Percentiles rank a stretch among this genome's conserved stretches.
Evolutionary conservation across 805 yeast species (phyloP).

Genomic region (Myxozyma melibiosi): DNA sequence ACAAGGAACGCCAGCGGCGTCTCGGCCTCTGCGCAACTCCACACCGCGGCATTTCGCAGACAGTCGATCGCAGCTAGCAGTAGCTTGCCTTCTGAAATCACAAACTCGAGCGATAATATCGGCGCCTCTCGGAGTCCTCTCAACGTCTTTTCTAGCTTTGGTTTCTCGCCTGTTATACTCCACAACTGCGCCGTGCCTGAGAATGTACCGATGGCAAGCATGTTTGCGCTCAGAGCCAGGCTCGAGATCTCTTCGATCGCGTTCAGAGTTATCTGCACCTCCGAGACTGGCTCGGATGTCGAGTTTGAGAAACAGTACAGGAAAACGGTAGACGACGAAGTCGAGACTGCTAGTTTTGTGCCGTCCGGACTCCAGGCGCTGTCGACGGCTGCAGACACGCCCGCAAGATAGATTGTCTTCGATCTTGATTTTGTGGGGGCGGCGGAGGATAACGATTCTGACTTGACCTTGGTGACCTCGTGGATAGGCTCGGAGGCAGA

Average conservation of each 20-base stretch:
- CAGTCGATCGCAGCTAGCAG: slow-evolving; percentile 24
- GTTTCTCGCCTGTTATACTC: background rate
- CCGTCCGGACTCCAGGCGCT: slow-evolving; percentile 23
- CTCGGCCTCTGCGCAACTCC: slow-evolving; percentile 9
- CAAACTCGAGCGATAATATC: slow-evolving; percentile 20
- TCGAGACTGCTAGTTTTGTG: slow-evolving; percentile 13
- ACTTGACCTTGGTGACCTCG: background rate
- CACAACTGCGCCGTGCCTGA: slow-evolving; percentile 15
- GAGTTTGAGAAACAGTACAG: slow-evolving; percentile 3
- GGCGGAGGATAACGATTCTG: background rate
- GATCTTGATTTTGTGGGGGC: background rate
- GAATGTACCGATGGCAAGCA: slow-evolving; percentile 20
- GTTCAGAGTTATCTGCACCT: background rate
- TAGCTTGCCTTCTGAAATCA: slow-evolving; percentile 27
- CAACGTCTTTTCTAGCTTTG: background rate
- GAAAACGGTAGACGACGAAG: slow-evolving; percentile 9
- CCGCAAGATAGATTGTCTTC: background rate
- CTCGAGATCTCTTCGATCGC: slow-evolving; percentile 12
- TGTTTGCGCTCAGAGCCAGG: background rate
- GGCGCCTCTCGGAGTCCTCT: slow-evolving; percentile 18
- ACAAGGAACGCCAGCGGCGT: background rate
- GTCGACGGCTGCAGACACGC: slow-evolving; percentile 11
- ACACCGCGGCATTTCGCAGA: slow-evolving; percentile 24
- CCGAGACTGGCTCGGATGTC: slow-evolving; percentile 1
- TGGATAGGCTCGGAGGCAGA: too few species aligned